phyloP scores from a whole-genome alignment of 306 rosid species.

The Rosa multiflora region DNA sequence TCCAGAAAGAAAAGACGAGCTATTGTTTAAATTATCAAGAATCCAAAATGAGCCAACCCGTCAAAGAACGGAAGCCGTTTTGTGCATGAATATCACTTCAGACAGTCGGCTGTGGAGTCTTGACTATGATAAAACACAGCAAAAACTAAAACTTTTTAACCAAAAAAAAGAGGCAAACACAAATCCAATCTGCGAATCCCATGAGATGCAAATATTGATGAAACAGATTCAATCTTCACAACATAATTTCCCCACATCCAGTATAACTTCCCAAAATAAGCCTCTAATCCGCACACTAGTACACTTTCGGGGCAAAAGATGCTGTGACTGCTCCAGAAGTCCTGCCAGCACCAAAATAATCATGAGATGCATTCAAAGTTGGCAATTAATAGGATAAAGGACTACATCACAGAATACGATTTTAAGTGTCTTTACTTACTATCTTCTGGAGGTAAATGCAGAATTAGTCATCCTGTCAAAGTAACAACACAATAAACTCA shows the following conservation, averaged over 20 bases:
- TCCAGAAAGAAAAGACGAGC: background rate
- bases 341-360: slow-evolving; percentile 24
- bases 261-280: background rate
- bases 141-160: slow-evolving; percentile 12
- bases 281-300: background rate
- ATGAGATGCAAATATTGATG: slow-evolving; percentile 6
- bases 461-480: slow-evolving; percentile 57
- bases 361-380: background rate
- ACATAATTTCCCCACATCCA: background rate
- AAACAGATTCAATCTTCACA: slow-evolving; percentile 4
- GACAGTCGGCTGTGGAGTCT: slow-evolving; percentile 7
- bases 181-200: slow-evolving; percentile 33
- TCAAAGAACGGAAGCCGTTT: slow-evolving; percentile 31
- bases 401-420: background rate
- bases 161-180: slow-evolving; percentile 22
- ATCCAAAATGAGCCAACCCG: background rate
- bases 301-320: background rate
- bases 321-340: background rate
- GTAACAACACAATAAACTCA: slow-evolving; percentile 17
- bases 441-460: slow-evolving; percentile 56
- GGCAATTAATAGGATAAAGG: background rate
- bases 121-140: background rate
- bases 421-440: slow-evolving; percentile 34
- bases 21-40: background rate
- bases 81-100: slow-evolving; percentile 33